A percentile compares a stretch with the other conserved stretches of the same genome.
Conservation (phyloP, 169 alveolate genomes). For the Plasmodium cynomolgi region DNA sequence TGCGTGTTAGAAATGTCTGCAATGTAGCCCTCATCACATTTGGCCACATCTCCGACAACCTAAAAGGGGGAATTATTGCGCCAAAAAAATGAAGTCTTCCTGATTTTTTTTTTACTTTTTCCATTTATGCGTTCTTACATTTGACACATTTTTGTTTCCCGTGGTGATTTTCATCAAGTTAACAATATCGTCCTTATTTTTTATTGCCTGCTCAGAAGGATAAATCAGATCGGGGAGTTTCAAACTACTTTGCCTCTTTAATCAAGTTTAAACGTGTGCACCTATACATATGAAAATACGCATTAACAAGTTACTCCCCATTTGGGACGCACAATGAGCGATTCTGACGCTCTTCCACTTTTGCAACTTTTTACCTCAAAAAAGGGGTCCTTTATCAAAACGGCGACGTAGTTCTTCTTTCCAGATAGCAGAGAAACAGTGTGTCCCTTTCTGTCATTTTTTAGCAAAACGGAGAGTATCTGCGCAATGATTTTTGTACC, state of each 20-base stretch:
- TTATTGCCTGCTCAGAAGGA: conserved; percentile 35
- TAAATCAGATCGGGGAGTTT: neutral
- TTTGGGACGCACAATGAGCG: neutral
- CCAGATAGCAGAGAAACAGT: conserved; percentile 52
- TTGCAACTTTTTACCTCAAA: conserved; percentile 46
- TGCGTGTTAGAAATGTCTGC: conserved; percentile 56
- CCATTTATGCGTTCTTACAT: conserved; percentile 8
- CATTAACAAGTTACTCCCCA: neutral
- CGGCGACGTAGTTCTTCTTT: conserved; percentile 43
- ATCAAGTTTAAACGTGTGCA: neutral
- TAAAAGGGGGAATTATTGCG: neutral
- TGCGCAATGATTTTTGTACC: conserved; percentile 67
- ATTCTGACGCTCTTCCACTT: neutral
- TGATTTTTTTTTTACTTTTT: neutral
- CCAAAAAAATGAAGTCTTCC: neutral
- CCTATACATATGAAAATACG: neutral
- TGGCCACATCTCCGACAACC: conserved; percentile 64
- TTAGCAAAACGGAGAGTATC: conserved; percentile 49
- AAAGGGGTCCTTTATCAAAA: conserved; percentile 62
- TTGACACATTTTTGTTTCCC: conserved; percentile 37
- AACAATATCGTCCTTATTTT: conserved; percentile 58
- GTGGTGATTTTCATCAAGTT: conserved; percentile 49
- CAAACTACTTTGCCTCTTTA: neutral
- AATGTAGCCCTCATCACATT: conserved; percentile 71
- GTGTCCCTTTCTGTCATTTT: conserved; percentile 26